Percentiles rank a stretch among this genome's conserved stretches.
Conservation (phyloP, 768 basidiomycete genomes). For the Collybia nuda region DNA sequence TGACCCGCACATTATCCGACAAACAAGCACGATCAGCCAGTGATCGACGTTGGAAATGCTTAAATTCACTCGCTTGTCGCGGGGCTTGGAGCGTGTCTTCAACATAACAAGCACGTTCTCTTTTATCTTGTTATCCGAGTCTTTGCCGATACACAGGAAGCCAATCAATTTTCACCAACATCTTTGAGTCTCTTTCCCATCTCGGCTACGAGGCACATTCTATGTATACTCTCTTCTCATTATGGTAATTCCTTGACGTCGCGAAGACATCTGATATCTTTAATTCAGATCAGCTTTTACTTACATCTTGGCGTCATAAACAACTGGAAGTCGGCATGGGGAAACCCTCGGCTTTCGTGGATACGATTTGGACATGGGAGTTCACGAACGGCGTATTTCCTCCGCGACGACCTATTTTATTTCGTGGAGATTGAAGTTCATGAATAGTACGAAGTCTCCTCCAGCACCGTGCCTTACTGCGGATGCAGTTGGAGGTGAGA, state of each 20-base stretch:
- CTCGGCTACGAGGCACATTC: not conserved
- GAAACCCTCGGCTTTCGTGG: too few species aligned
- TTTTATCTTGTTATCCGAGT: not conserved
- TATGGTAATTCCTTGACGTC: not conserved
- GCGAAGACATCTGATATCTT: not conserved
- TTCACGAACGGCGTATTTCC: too few species aligned
- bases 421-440: too few species aligned
- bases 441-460: too few species aligned
- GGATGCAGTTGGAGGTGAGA: too few species aligned
- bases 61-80: not conserved
- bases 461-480: too few species aligned
- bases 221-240: not conserved
- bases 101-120: not conserved
- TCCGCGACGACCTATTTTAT: too few species aligned
- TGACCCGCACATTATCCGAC: conserved; percentile 12
- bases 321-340: too few species aligned
- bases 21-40: conserved; percentile 7
- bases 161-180: not conserved
- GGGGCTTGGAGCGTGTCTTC: too few species aligned
- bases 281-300: too few species aligned
- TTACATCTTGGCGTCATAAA: too few species aligned
- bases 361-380: too few species aligned
- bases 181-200: not conserved
- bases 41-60: not conserved
- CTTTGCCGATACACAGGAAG: not conserved